Evolutionary conservation across 352 stramenopile species (phyloP), one percentile per base, ranked within the genome.

Genomic region (Globisporangium cylindrosporum): DNA sequence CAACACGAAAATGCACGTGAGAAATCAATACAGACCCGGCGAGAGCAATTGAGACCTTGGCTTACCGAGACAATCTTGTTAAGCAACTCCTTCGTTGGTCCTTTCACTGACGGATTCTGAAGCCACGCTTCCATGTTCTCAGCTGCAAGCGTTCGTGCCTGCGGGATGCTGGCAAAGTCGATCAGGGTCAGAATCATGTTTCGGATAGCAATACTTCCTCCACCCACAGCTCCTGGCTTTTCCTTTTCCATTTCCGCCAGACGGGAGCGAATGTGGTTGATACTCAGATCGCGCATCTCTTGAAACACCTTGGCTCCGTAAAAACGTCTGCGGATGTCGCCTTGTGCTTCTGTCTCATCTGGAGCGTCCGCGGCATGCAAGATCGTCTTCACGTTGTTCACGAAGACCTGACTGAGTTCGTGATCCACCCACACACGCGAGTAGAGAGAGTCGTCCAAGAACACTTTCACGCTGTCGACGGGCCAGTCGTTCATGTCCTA

Each of bases 381-480:
- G 57, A 90, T 79, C 0, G 85, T 90, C 70, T 93, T 96, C 38
- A 96, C 76, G 32, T 94, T 92, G 53, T 76, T 73, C 24, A 94
- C 85, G 69, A 96, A 96, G 5, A 78, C 58, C 29, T 79, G 80
- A 53, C 86, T 94, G n/a, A 93, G 69, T 36, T 93, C 85, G 57
- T 94, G 84, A 60, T 96, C 87, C 0, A 96, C 88, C 88, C 88
- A 96, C 15, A 89, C 73, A 54, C 88, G 80, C n/a, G 82, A 78
- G 66, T 86, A 86, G 12, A 96, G 73, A 4, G 88, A 92, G 71
- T 96, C 88, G 49, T 94, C 87, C 3, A 96, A 68, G 73, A 94
- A 96, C 20, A 96, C 88, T 68, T 94, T 96, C 36, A 94, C 79
- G 61, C 83, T 94, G 68, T 96, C 88, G 25, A 91, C 74, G 18